Percentiles rank a stretch among this genome's conserved stretches.
phyloP scores from a whole-genome alignment of 257 asterid species.

The Leptodermis oblonga region DNA sequence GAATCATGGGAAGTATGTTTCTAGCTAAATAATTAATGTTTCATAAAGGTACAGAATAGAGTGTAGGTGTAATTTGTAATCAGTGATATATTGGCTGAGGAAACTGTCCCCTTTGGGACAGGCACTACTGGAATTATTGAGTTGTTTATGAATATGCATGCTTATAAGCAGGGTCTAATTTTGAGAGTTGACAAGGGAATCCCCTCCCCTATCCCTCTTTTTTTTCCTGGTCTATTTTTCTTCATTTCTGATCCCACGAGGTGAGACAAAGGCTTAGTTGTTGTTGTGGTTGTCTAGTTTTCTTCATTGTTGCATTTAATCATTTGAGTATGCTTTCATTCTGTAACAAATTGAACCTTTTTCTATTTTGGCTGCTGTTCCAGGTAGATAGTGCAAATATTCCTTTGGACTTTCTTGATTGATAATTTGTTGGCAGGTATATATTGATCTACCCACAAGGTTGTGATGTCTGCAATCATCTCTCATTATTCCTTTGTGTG shows the following conservation, averaged over 20 bases:
- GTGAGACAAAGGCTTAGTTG: too few relatives aligned
- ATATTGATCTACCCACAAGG: slow-evolving; percentile 94
- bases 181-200: too few relatives aligned
- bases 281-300: background rate
- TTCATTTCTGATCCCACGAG: too few relatives aligned
- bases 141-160: background rate
- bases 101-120: background rate
- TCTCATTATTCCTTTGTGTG: slow-evolving; percentile 90
- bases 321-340: background rate
- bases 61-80: background rate
- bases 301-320: background rate
- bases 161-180: background rate
- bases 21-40: background rate
- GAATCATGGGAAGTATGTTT: background rate
- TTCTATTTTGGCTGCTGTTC: background rate
- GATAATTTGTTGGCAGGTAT: slow-evolving; percentile 57
- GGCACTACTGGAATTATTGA: background rate
- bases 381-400: background rate
- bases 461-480: slow-evolving; percentile 93
- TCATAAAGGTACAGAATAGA: background rate
- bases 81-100: background rate
- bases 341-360: background rate
- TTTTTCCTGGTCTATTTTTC: too few relatives aligned
- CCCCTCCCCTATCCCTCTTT: too few relatives aligned
- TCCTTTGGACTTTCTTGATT: slow-evolving; percentile 14